Base-by-base conservation (phyloP, 2,329 filamentous ascomycete genomes). In the Trichoderma breve region DNA sequence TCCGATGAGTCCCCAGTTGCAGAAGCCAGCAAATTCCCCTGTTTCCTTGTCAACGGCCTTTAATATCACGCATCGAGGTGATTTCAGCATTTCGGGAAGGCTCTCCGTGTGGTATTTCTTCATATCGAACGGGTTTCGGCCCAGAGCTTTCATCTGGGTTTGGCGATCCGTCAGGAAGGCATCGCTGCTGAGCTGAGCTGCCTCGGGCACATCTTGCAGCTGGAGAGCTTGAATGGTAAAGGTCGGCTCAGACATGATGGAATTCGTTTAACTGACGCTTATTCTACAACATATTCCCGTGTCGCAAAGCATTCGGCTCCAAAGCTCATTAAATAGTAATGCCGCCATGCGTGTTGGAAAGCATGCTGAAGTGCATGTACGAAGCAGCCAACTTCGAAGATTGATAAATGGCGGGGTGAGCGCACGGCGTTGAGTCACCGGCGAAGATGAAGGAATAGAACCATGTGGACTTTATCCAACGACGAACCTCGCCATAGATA, bases 71-170 rank as follows among this genome's bases (percentile, higher is more conserved):
- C 75, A 70, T 14, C 71, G 74, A 3, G 76, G 75, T 21, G 75
- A 75, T 15, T 71, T 72, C 15, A 80, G 64, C 73, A 76, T 75
- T 11, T 72, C 32, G 14, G 74, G 73, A 24, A 81, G 66, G 39
- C 75, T 76, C 18, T 75, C 72, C 5, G 72, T 69, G 71, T 76
- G 76, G 12, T 77, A 76, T 6, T 76, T 73, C 2, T 76, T 75
- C 68, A 81, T 80, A 12, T 76, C 73, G 61, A 77, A 79, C 4
- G 79, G 76, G 28, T 75, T 73, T 58, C 76, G 74, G 68, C 77
- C 75, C 43, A 77, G 74, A 6, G 75, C 76, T 71, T 83, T 83
- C 77, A 82, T 80, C 74, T 80, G 75, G 2, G 81, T 82, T 57
- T 83, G 79, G 21, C 79, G 75, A 69, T 82, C 81, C 11, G 71